Base-by-base conservation (phyloP, 768 basidiomycete species). In the Mrakia gelida region DNA sequence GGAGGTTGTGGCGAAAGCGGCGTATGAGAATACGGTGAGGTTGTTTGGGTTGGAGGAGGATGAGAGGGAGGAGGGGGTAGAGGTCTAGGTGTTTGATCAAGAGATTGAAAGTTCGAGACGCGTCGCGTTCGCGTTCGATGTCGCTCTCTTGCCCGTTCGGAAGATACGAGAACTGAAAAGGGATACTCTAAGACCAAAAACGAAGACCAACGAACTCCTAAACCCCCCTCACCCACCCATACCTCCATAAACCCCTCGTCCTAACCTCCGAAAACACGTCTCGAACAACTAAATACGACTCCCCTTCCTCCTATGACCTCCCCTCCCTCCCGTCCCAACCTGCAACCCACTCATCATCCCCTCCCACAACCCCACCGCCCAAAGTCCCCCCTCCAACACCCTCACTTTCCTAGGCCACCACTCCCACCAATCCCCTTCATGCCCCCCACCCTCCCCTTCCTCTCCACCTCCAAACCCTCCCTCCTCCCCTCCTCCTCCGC, bases 1-100 rank as follows among this genome's bases (percentile, higher is more conserved):
- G 38, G 89, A 91, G 79, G 85, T 87, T 75, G 84, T 93, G 0
- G 85, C 87, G 5, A 87, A 89, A 80, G 86, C 84, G 32, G 89
- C 87, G 5, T 92, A 89, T 88, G 84, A 85, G 79, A 94, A 92
- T 81, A 90, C 91, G 0, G 80, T 90, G 11, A 83, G 86, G 34
- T 77, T 92, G 61, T 93, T 93, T 81, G 86, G 84, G 21, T 82
- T 91, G 49, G 84, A 86, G 11, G 87, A 88, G 13, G 54, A 65
- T 43, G 52, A 54, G 54, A n/a, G 61, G 7, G 43, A 41, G 43
- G 73, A 38, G 32, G 73, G 1, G 54, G 56, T 4, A 15, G 30
- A 52, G 23, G 21, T 10, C n/a, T n/a, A 4, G 72, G 34, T 32
- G 54, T 21, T 41, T 45, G 3, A 26, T 52, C 21, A 3, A 7